Percentiles rank a stretch among this genome's conserved stretches.
These are phyloP conservation scores for Fusarium ramigenum DNA, from an alignment of 2,329 filamentous ascomycete genomes.

Conservation along the genomic window DNA sequence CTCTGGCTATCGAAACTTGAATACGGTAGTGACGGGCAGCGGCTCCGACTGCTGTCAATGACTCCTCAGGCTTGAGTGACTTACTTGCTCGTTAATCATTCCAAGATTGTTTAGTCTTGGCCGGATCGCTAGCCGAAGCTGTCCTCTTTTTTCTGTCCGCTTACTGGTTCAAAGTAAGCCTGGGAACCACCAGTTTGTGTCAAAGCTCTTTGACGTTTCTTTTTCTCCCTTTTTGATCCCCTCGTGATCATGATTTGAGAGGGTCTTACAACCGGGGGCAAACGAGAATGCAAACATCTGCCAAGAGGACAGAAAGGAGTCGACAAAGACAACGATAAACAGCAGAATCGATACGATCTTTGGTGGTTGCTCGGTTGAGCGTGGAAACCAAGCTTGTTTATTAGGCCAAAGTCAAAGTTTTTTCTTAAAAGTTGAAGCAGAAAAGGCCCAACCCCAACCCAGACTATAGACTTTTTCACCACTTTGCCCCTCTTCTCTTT, in stretches of 20 bases:
- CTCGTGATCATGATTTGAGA: conserved; percentile 25
- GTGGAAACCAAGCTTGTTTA: conserved; percentile 21
- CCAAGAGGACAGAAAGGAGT: conserved; percentile 11
- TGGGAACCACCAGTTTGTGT: conserved; percentile 9
- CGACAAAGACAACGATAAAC: conserved; percentile 13
- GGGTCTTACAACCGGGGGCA: conserved; percentile 11
- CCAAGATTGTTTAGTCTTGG: conserved; percentile 21
- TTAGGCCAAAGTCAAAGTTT: conserved; percentile 24
- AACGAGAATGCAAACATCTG: conserved; percentile 12
- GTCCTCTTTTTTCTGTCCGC: conserved; percentile 21
- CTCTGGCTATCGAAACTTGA: conserved; percentile 27
- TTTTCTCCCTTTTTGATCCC: conserved; percentile 7
- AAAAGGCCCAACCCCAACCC: conserved; percentile 18
- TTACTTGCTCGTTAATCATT: conserved; percentile 11
- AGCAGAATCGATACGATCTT: neutral
- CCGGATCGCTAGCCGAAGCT: conserved; percentile 19
- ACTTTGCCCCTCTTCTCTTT: conserved; percentile 25
- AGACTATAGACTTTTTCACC: conserved; percentile 30
- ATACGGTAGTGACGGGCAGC: conserved; percentile 15
- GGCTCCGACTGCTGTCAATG: conserved; percentile 24
- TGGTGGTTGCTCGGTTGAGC: conserved; percentile 6
- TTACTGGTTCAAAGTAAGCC: conserved; percentile 14
- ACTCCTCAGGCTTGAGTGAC: conserved; percentile 18
- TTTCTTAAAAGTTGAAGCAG: conserved; percentile 3
- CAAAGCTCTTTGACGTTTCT: conserved; percentile 4